Conservation (phyloP, 495 filamentous ascomycete genomes). For the Talaromyces adpressus region DNA sequence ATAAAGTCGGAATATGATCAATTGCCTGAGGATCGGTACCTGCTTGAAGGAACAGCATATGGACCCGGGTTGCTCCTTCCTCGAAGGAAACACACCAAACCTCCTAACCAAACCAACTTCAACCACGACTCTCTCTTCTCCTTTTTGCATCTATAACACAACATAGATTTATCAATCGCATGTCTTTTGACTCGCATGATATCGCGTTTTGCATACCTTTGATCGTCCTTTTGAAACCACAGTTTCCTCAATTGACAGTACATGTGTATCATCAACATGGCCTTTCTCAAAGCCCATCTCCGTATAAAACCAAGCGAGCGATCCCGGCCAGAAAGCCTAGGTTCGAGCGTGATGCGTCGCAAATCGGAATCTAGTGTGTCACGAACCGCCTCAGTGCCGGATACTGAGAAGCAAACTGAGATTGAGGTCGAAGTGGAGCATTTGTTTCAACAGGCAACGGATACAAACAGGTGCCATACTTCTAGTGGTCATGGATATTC, state of each 20-base stretch:
- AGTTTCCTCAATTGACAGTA: neutral
- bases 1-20: neutral
- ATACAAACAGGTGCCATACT: neutral
- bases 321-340: neutral
- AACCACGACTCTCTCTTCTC: neutral
- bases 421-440: neutral
- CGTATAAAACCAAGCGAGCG: neutral
- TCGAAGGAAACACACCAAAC: neutral
- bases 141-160: neutral
- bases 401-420: neutral
- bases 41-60: neutral
- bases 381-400: neutral
- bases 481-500: neutral
- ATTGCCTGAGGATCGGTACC: neutral
- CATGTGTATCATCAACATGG: neutral
- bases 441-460: constrained; percentile 4
- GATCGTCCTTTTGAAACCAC: neutral
- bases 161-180: neutral
- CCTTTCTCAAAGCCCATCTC: constrained; percentile 2
- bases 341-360: neutral
- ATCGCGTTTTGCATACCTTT: neutral
- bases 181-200: neutral
- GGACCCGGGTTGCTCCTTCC: neutral
- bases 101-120: neutral
- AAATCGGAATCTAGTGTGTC: neutral